Base-by-base conservation (phyloP, 2,329 filamentous ascomycete genomes). In the Myriosclerotinia curreyana region DNA sequence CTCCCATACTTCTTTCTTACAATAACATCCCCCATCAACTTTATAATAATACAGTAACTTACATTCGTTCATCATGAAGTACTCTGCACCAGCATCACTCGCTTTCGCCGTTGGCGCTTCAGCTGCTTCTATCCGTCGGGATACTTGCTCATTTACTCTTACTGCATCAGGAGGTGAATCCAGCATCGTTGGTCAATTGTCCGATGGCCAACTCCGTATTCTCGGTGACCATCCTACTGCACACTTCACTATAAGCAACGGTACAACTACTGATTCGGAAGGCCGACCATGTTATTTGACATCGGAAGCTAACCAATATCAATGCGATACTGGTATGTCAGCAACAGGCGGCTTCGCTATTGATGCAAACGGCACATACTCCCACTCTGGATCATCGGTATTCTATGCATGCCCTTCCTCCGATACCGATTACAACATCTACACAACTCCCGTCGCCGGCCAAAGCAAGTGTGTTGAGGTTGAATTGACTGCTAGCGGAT, bases 391-490 rank as follows among this genome's bases (percentile, higher is more conserved):
- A 53, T 79, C 77, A 69, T 74, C 77, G 3, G 75, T 76, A 36
- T 89, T 89, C 74, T 85, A 82, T 71, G 81, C 85, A 51, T 90
- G 87, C 72, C 79, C 85, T 25, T 81, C 80, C 3, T 79, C 82
- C 63, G 71, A 79, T 34, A 79, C 79, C 50, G 80, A 83, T 64
- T 84, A 79, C 75, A 85, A 86, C 69, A 73, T 86, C 66, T 86
- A 86, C 74, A 75, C 74, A 12, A 66, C 73, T 46, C 76, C 79
- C 5, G 73, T 78, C 70, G 38, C 70, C 66, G 70, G 76, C 67
- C 72, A 82, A 73, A 46, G 74, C 67, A 79, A 82, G 67, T 86
- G 84, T 67, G 78, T 80, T 14, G 70, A 78, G 62, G 77, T 86
- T 64, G 79, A 75, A 5, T 73, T 86, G 49, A 74, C 72, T 34